phyloP scores from a whole-genome alignment of 176 grass and related monocot genomes.

The Tuctoria greenei region DNA sequence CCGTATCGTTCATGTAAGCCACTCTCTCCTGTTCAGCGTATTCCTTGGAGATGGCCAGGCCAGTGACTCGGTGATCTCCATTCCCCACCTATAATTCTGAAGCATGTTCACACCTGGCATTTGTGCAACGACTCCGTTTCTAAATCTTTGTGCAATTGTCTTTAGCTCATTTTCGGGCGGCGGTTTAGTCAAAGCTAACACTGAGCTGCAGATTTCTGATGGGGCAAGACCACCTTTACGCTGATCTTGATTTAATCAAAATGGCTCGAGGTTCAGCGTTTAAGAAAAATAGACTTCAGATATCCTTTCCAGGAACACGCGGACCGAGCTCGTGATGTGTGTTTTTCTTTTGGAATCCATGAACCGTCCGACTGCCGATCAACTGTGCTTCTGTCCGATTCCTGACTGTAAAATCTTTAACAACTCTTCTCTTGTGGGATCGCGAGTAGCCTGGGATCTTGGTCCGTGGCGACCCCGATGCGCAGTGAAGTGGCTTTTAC shows the following conservation, averaged over 20 bases:
- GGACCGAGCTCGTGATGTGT: background rate
- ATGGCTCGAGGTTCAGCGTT: background rate
- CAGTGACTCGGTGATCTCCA: background rate
- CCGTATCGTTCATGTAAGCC: background rate
- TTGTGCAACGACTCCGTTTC: background rate
- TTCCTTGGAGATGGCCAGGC: background rate
- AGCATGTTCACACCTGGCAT: background rate
- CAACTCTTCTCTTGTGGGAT: background rate
- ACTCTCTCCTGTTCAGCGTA: background rate
- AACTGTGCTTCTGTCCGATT: slow-evolving; percentile 17
- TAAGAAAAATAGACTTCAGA: background rate
- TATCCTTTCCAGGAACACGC: background rate
- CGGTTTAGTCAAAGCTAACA: slow-evolving; percentile 12
- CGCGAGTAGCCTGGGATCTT: slow-evolving; percentile 28
- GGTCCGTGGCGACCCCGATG: slow-evolving; percentile 21
- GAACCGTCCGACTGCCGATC: slow-evolving; percentile 30
- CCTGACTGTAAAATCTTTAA: slow-evolving; percentile 23
- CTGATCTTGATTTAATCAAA: background rate
- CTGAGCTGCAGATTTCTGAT: background rate
- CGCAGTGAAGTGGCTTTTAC: background rate
- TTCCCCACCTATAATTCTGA: background rate
- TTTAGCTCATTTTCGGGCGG: background rate
- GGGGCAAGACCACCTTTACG: background rate
- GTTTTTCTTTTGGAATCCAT: background rate
- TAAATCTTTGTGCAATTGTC: background rate